Evolutionary conservation across 1,284 basidiomycete genomes (phyloP), one percentile per base, ranked within the genome.

Genomic region (Ceratobasidium sp.): DNA sequence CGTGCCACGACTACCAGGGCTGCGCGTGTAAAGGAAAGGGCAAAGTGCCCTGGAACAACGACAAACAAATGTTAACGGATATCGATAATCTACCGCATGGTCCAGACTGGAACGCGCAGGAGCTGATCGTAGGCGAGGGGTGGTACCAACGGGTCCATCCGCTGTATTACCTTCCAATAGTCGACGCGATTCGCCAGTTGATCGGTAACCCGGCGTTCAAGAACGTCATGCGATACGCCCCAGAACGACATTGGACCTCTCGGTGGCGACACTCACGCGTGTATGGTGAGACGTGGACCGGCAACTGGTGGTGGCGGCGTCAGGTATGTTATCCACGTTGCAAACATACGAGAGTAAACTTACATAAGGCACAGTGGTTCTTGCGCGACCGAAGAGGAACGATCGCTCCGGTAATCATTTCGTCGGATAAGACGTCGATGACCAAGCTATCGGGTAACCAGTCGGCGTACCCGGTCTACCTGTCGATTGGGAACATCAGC

Each of bases 401-500:
- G 1, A 65, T 80, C 23, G 67, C 44, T 2, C 71, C 78, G 0
- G n/a, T 80, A 1, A 79, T 80, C 7, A 9, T 79, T 17, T 64
- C 79, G 1, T 70, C 69, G 12, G 78, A 80, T 44, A 76, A 78
- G 26, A 80, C 79, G 15, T 2, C 67, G 2, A 67, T 80, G 28
- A 74, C 70, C 0, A 70, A 76, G 17, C 50, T 79, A n/a, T 48
- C 70, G 4, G 71, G 78, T 1, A 64, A 77, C 23, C 79, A 78
- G 40, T 20, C 46, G 26, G 75, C 74, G 33, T 77, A 78, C 46
- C 78, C 79, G 0, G 76, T 80, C 2, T 80, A 80, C 66, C 2
- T 80, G 0, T 59, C 78, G 0, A 66, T 80, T n/a, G 79, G 78
- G 15, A 80, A 80, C 59, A 79, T 80, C 48, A 26, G 59, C 38